Evolutionary conservation across 179 eudicot genomes (phyloP), one percentile per base, ranked within the genome.

Genomic region (Silene noctiflora): DNA sequence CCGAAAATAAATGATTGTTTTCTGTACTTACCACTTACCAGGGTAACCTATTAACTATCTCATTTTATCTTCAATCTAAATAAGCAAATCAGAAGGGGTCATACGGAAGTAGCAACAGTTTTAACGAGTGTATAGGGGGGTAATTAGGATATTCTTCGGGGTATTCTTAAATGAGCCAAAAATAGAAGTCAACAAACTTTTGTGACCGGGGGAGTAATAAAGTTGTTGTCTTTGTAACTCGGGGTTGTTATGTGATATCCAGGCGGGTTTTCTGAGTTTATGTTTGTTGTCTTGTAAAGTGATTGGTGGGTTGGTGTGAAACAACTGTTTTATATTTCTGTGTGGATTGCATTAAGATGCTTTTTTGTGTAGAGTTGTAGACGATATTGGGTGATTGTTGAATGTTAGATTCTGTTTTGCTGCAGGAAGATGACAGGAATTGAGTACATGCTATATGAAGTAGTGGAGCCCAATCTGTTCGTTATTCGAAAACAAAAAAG

Each of bases 401-500:
- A 14, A 19, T 33, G 29, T 35, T 74, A 16, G 46, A 69, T 74
- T 33, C 75, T 13, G 31, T 55, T 82, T 42, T 84, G 73, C 70
- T 48, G 60, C 84, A 94, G 98, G 86, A 92, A 92, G 85, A 92
- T 89, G 96, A 92, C 91, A 4, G 97, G 98, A 56, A 81, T 76
- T 10, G 98, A 94, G 75, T 94, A 76, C 80, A 83, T 84, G 85
- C 77, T 94, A 79, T 86, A 83, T 77, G 97, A 94, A 85, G 96
- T 90, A 56, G 81, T 84, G 85, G 98, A 94, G 79, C 98, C 97
- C 9, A 89, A 94, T 80, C 86, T 92, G 73, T 94, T 92, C 83
- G 97, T 90, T 71, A 83, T 94, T 53, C 93, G 91, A 20, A 90
- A 92, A 81, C 98, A 94, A 80, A 92, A 92, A 87, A 87, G 98